A percentile compares a stretch with the other conserved stretches of the same genome.
These are phyloP conservation scores for Dittrichia graveolens DNA, from an alignment of 129 eudicot species.

Conservation along the genomic window DNA sequence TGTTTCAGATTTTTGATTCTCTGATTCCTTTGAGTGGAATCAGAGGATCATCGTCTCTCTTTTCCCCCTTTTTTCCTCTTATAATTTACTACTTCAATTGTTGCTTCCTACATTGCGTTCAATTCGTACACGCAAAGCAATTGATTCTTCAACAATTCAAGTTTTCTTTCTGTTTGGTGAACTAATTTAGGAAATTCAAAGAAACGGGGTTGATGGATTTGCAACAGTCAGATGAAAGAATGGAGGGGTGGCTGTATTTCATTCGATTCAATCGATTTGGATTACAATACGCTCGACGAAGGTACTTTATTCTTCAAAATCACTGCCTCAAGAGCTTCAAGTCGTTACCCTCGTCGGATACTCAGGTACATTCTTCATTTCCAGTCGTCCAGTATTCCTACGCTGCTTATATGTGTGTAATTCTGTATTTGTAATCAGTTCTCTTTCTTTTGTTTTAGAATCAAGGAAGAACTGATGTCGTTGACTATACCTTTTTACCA, in stretches of 20 bases:
- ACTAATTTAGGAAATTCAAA: background rate
- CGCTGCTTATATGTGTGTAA: no score
- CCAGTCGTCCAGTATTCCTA: no score
- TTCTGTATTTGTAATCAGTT: background rate
- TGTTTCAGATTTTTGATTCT: slow-evolving; percentile 39
- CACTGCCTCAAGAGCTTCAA: slow-evolving; percentile 81
- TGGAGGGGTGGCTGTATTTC: slow-evolving; percentile 84
- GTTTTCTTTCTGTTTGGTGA: background rate
- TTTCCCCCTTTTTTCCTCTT: background rate
- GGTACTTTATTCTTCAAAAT: slow-evolving; percentile 75
- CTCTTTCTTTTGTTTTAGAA: no score
- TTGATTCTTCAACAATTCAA: slow-evolving; percentile 12
- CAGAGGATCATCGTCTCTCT: slow-evolving; percentile 52
- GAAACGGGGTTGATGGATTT: slow-evolving; percentile 23
- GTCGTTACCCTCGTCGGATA: slow-evolving; percentile 51
- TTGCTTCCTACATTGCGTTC: background rate
- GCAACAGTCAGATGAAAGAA: slow-evolving; percentile 46
- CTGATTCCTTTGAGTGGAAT: slow-evolving; percentile 74
- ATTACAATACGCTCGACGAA: slow-evolving; percentile 64
- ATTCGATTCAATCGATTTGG: slow-evolving; percentile 73
- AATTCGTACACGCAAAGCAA: slow-evolving; percentile 17
- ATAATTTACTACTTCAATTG: no score
- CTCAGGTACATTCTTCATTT: slow-evolving; percentile 44
- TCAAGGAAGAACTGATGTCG: no score
- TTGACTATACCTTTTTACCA: no score